Base-by-base conservation (phyloP, 2,329 filamentous ascomycete genomes). In the Blastomyces parvus region DNA sequence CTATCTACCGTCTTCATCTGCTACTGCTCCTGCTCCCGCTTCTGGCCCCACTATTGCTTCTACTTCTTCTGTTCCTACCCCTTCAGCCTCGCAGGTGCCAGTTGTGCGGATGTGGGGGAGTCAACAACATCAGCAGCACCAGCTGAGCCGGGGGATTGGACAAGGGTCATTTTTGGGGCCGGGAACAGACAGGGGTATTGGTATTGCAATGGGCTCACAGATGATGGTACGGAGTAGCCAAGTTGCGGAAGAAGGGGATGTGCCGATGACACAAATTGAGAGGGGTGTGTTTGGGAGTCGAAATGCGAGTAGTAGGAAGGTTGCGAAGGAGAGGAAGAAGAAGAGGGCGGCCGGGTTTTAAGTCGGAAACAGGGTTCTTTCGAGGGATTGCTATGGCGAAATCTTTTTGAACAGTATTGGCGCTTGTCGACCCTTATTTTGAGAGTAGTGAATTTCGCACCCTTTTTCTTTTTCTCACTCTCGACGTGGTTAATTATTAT, bases 221-320 rank as follows among this genome's bases (percentile, higher is more conserved):
- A 40, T 46, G 38, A 25, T 46, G 22, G 27, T 73, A 25, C 66
- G 69, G 42, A 77, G 73, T 65, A 77, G 75, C 62, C 76, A 78
- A 53, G 65, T 69, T 25, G 70, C 66, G 11, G 67, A 74, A 22
- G 72, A 73, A 38, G 61, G 72, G 27, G 72, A 74, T 7, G 59
- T 73, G 25, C 71, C 74, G 5, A 77, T 77, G 74, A 78, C 74
- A n/a, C 76, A 78, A 61, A 63, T 70, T 27, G 76, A 78, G 64
- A 71, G 74, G 42, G 76, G 76, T 13, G 58, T 67, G 25, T 78
- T 77, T 65, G 76, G 76, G 36, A 68, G 74, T 44, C 70, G 76
- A 25, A 70, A 76, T 61, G 66, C 68, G 59, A 74, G 69, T 57
- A 67, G 42, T n/a, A 64, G 60, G 14, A 61, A 61, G 40, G 40